phyloP scores from a whole-genome alignment of 2,329 filamentous ascomycete species.

The Chalara sp. region DNA sequence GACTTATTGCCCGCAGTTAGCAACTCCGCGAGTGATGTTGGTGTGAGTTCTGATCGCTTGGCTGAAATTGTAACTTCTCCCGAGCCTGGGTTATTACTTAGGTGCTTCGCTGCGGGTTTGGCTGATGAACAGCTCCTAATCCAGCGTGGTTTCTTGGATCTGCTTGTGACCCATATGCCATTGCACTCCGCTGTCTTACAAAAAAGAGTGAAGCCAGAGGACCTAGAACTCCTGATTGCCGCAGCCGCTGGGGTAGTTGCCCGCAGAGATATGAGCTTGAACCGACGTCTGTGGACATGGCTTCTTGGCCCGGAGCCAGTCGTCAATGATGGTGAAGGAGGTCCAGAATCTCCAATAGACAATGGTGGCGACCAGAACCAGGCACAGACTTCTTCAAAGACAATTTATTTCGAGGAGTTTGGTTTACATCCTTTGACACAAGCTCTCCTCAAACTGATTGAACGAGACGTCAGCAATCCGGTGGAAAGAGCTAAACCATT shows the following conservation, averaged over 20 bases:
- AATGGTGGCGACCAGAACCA: slow-evolving; percentile 18
- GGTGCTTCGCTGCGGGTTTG: slow-evolving; percentile 87
- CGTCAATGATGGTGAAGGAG: slow-evolving; percentile 39
- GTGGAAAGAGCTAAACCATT: slow-evolving; percentile 76
- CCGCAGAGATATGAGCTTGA: slow-evolving; percentile 92
- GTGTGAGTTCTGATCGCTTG: slow-evolving; percentile 43
- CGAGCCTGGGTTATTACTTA: slow-evolving; percentile 82
- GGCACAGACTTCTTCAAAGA: slow-evolving; percentile 42
- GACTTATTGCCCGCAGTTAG: slow-evolving; percentile 23
- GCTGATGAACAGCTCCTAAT: slow-evolving; percentile 83
- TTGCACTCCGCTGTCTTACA: slow-evolving; percentile 78
- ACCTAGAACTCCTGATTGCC: slow-evolving; percentile 74
- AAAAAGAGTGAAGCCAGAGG: slow-evolving; percentile 61
- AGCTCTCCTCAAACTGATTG: slow-evolving; percentile 73
- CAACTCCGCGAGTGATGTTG: slow-evolving; percentile 23
- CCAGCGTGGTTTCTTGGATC: slow-evolving; percentile 87
- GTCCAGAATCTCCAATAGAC: slow-evolving; percentile 36
- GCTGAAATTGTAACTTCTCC: slow-evolving; percentile 71
- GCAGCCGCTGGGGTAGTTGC: slow-evolving; percentile 84
- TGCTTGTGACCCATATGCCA: slow-evolving; percentile 85
- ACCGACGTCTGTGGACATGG: slow-evolving; percentile 93
- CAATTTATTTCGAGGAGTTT: slow-evolving; percentile 76
- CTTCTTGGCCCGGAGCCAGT: slow-evolving; percentile 72
- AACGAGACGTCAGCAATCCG: slow-evolving; percentile 42
- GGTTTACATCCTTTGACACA: slow-evolving; percentile 68